phyloP scores from a whole-genome alignment of 164 flowering plant species.

The Akebia trifoliata region DNA sequence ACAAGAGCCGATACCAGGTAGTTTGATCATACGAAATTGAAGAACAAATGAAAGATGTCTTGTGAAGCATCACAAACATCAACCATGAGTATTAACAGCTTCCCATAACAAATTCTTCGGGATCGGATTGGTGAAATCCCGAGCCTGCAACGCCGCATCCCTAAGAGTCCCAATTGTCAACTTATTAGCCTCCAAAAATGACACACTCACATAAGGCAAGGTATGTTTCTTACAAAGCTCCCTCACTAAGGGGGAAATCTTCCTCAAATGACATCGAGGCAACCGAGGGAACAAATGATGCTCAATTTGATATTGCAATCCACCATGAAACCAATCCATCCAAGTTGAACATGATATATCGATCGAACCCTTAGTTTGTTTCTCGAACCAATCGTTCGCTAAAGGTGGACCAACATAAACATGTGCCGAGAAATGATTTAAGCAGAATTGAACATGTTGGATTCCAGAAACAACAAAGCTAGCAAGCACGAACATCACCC shows the following conservation, averaged over 20 bases:
- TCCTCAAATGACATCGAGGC: slow-evolving; percentile 26
- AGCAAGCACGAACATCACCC: slow-evolving; percentile 9
- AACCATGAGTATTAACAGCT: slow-evolving; percentile 74
- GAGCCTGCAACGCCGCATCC: slow-evolving; percentile 18
- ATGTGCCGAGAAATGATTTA: slow-evolving; percentile 21
- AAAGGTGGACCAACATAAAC: slow-evolving; percentile 20
- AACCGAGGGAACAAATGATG: slow-evolving; percentile 27
- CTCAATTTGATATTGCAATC: slow-evolving; percentile 27
- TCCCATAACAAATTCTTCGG: slow-evolving; percentile 67
- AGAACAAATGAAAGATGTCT: slow-evolving; percentile 4
- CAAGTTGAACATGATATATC: slow-evolving; percentile 21
- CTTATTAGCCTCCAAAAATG: slow-evolving; percentile 21
- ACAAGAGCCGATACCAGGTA: slow-evolving; percentile 4
- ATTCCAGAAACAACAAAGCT: slow-evolving; percentile 18
- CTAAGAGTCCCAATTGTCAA: slow-evolving; percentile 16
- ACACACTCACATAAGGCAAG: slow-evolving; percentile 14
- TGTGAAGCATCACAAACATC: slow-evolving; percentile 7
- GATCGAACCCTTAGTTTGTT: slow-evolving; percentile 22
- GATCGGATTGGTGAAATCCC: slow-evolving; percentile 23
- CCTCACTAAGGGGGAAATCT: slow-evolving; percentile 21
- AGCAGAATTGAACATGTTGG: slow-evolving; percentile 22
- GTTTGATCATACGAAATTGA: slow-evolving; percentile 4
- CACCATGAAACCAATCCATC: slow-evolving; percentile 35
- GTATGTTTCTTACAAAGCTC: slow-evolving; percentile 23
- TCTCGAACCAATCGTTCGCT: slow-evolving; percentile 24